A percentile compares a stretch with the other conserved stretches of the same genome.
phyloP scores from a whole-genome alignment of 495 filamentous ascomycete genomes.

The Penicillium bialowiezense region DNA sequence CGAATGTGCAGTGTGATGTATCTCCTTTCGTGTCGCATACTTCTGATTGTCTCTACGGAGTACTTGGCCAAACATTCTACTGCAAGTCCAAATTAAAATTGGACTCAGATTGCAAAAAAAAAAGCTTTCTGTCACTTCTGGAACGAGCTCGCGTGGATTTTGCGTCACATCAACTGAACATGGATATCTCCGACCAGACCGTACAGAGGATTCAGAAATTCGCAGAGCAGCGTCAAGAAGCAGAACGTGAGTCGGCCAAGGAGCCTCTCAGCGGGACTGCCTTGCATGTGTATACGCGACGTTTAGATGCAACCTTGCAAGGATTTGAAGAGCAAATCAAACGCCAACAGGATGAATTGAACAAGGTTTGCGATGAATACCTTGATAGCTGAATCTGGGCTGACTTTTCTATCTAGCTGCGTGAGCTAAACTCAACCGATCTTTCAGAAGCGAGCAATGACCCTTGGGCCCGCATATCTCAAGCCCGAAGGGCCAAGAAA shows the following conservation, averaged over 20 bases:
- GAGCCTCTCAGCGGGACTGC: constrained; percentile 32
- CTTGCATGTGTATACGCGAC: constrained; percentile 40
- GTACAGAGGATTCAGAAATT: constrained; percentile 40
- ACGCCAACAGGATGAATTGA: constrained; percentile 62
- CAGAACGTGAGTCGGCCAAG: constrained; percentile 32
- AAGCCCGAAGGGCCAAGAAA: constrained; percentile 56
- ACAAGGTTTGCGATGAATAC: constrained; percentile 35
- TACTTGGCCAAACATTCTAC: neutral
- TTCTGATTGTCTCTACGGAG: constrained; percentile 2
- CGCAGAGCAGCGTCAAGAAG: constrained; percentile 33
- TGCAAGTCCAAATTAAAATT: neutral
- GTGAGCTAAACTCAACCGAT: constrained; percentile 39
- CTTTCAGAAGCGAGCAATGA: constrained; percentile 40
- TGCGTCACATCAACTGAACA: constrained; percentile 7
- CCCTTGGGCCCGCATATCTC: constrained; percentile 44
- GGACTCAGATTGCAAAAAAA: neutral
- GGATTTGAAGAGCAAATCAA: constrained; percentile 63
- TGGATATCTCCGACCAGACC: constrained; percentile 33
- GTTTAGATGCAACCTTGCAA: constrained; percentile 62
- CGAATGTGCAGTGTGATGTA: neutral
- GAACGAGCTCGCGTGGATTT: neutral
- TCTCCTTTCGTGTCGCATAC: neutral
- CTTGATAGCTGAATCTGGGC: constrained; percentile 3
- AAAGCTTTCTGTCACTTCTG: neutral
- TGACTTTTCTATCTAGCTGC: constrained; percentile 36